Evolutionary conservation across 2,329 filamentous ascomycete species (phyloP).

Genomic region (Penicillium paneum): DNA sequence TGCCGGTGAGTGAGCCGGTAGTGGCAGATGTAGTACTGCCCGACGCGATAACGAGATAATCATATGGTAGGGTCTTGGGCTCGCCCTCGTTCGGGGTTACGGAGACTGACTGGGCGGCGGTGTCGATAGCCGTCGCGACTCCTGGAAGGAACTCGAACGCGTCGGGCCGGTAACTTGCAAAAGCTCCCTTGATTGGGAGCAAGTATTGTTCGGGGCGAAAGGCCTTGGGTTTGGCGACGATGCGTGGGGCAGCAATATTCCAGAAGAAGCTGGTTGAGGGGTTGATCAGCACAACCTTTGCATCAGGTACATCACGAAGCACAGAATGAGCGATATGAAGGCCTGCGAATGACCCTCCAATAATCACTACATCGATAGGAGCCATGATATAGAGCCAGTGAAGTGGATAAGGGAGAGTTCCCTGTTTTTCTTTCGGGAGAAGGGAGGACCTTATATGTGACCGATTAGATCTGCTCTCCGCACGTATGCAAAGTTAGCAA

Average conservation of each 20-base stretch:
- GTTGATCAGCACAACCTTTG: conserved; percentile 54
- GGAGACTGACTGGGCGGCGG: conserved; percentile 43
- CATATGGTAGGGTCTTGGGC: conserved; percentile 43
- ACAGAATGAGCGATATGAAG: conserved; percentile 37
- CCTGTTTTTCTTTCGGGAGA: neutral
- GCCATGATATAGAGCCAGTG: conserved; percentile 13
- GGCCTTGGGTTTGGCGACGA: conserved; percentile 48
- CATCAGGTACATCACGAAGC: conserved; percentile 31
- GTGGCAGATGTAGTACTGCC: conserved; percentile 49
- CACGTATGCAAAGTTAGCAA: neutral
- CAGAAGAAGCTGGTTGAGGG: conserved; percentile 55
- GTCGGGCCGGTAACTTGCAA: conserved; percentile 49
- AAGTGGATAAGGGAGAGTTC: neutral
- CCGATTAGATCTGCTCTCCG: neutral
- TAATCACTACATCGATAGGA: conserved; percentile 30
- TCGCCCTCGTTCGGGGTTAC: conserved; percentile 37
- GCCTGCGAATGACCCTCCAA: conserved; percentile 41
- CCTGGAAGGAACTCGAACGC: conserved; percentile 53
- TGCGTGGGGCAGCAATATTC: conserved; percentile 53
- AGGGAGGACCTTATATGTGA: conserved; percentile 11
- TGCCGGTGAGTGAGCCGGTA: conserved; percentile 29
- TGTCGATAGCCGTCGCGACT: conserved; percentile 48
- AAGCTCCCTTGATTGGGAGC: conserved; percentile 49
- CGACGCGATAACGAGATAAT: conserved; percentile 57
- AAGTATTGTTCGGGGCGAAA: conserved; percentile 50